A percentile compares a stretch with the other conserved stretches of the same genome.
Conservation (phyloP, 2,329 filamentous ascomycete species). For the Monosporascus sp. region DNA sequence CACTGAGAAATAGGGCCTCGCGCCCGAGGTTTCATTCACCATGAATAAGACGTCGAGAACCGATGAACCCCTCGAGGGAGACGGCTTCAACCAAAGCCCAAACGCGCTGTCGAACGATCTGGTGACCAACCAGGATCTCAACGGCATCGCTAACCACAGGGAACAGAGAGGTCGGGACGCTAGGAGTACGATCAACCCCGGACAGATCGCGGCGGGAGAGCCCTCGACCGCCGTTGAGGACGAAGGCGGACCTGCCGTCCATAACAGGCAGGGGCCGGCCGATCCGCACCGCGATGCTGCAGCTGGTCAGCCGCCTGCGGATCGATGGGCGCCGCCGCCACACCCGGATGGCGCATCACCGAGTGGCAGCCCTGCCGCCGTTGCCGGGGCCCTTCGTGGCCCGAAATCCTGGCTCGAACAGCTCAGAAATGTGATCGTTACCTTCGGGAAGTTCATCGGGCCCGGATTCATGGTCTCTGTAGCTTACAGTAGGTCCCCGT, state of each 20-base stretch:
- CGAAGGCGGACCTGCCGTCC: constrained; percentile 5
- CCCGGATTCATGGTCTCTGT: constrained; percentile 62
- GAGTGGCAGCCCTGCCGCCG: constrained; percentile 2
- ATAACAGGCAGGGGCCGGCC: background rate
- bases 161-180: constrained; percentile 18
- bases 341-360: background rate
- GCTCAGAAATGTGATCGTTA: constrained; percentile 31
- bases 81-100: constrained; percentile 51
- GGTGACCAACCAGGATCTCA: constrained; percentile 52
- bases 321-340: background rate
- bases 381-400: background rate
- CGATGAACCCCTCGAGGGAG: constrained; percentile 32
- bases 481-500: constrained; percentile 44
- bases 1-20: constrained; percentile 1
- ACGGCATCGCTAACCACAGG: constrained; percentile 43
- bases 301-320: background rate
- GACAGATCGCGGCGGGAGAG: constrained; percentile 19
- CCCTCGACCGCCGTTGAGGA: constrained; percentile 10
- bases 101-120: constrained; percentile 47
- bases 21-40: background rate
- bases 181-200: constrained; percentile 22
- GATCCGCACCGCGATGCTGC: background rate
- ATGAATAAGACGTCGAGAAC: constrained; percentile 32
- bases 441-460: constrained; percentile 55
- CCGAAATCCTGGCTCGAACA: constrained; percentile 11